Base-by-base conservation (phyloP, 345 rosid species). In the Erucastrum elatum region DNA sequence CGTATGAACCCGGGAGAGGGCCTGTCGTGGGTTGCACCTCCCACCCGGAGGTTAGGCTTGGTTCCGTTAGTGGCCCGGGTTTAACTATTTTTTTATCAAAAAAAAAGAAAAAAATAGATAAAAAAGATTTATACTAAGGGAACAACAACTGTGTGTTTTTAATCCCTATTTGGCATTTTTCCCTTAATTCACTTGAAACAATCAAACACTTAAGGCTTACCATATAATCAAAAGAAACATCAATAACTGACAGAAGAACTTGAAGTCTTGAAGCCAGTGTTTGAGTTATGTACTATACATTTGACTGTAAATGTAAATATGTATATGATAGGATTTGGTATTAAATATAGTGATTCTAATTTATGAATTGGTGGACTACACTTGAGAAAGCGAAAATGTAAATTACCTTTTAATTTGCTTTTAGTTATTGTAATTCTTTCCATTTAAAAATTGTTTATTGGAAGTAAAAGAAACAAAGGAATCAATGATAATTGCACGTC, bases 401-500 rank as follows among this genome's bases (percentile, higher is more conserved):
- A 37, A 63, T 63, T 68, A 55, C 71, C 71, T 80, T 74, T 75
- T 69, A 55, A 68, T 61, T 13, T 29, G 25, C 64, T 68, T 68
- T 68, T 30, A 62, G 41, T 67, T 51, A 27, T 33, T 71, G 25
- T 15, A 49, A 74, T 51, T 62, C 39, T 67, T 46, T 79, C 59
- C 8, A 10, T 26, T 44, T 67, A 11, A 12, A 29, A 13, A 59
- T 49, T 65, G 1, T 66, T 78, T 56, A 71, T 15, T 60, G 46
- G 13, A 62, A 53, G 31, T 16, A 80, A 68, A 74, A 46, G 33
- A 49, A 34, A 31, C 5, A 74, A 64, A 44, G 56, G 75, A 80
- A 70, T 70, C 67, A 37, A 41, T 80, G 79, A 80, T 80, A 75
- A 80, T 80, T 74, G 76, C 76, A 80, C 75, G 71, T 69, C 66